Evolutionary conservation across 805 yeast genomes (phyloP), one percentile per base, ranked within the genome.

Genomic region (Candida endomychidarum): DNA sequence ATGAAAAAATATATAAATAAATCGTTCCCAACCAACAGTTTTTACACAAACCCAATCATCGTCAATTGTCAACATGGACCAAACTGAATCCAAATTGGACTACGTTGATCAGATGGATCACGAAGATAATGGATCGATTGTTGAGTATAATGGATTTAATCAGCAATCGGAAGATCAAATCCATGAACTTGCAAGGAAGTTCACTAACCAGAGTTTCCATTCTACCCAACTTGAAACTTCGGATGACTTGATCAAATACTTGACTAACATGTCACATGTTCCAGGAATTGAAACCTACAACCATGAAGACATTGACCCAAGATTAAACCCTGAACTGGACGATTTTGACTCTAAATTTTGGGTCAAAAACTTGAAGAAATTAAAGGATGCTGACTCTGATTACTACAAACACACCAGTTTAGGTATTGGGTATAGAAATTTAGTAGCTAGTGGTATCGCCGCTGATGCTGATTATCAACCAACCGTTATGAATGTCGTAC

Each of bases 391-490:
- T 2, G 82, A 81, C 48, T 75, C 75, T 0, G 83, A 78, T 14
- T 75, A 75, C 57, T 80, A 74, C 55, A 77, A 73, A 52, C 81
- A 80, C 14, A 65, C 76, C 28, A 61, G 73, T 11, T 57, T 80
- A 44, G 82, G 83, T 15, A 57, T 81, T 43, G 74, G 75, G 5
- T 78, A 76, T 68, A 68, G 67, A 41, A 58, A 78, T 50, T 59
- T 80, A 49, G 55, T 79, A 37, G 83, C 82, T 2, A 66, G 58
- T 45, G 86, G 86, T 54, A 66, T 75, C 38, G 80, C 84, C 2
- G 67, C 81, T 2, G 85, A 78, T 55, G 72, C 81, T 7, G 82
- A 80, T 52, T 81, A 74, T 56, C 85, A 79, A 56, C 63, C 77
- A 4, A 79, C 80, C 2, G 74, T 77, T 3, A 48, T 65, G 22